Evolutionary conservation across 1,284 basidiomycete species (phyloP).

Genomic region (Heliocybe sulcata): DNA sequence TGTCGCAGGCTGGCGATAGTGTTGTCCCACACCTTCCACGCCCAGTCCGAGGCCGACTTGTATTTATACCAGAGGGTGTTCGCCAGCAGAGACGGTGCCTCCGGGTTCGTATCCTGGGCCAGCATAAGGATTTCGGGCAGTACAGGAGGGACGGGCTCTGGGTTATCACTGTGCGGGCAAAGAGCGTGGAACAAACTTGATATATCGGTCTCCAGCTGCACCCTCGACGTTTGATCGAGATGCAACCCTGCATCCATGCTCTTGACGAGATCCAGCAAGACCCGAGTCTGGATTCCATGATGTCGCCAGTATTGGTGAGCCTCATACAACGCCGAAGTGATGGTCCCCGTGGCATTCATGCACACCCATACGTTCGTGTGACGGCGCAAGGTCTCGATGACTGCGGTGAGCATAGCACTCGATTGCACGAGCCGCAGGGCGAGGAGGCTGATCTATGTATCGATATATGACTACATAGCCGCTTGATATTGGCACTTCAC

Average conservation of each 20-base stretch:
- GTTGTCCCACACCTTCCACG: constrained; percentile 75
- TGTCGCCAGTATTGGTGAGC: constrained; percentile 58
- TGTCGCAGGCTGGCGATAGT: constrained; percentile 63
- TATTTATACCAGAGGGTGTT: constrained; percentile 77
- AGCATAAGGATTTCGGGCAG: constrained; percentile 65
- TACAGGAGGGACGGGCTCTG: constrained; percentile 45
- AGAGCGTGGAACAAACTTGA: constrained; percentile 28
- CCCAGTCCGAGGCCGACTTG: constrained; percentile 62
- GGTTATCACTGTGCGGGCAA: constrained; percentile 34
- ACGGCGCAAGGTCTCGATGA: constrained; percentile 60
- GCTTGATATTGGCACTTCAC: constrained; percentile 9
- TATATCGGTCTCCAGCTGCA: constrained; percentile 52
- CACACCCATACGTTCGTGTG: constrained; percentile 69
- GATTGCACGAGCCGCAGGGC: constrained; percentile 44
- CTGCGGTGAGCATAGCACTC: constrained; percentile 44
- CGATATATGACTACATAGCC: background rate
- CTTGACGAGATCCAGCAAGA: constrained; percentile 50
- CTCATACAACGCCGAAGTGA: constrained; percentile 51
- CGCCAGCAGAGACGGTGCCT: constrained; percentile 62
- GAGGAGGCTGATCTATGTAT: constrained; percentile 47
- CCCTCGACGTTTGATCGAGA: constrained; percentile 44
- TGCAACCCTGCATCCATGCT: constrained; percentile 55
- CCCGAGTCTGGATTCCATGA: constrained; percentile 54
- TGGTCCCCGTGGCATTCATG: constrained; percentile 53
- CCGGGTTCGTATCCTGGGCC: constrained; percentile 43